These are phyloP conservation scores for Neurospora sp. DNA, from an alignment of 495 filamentous ascomycete genomes.

Conservation along the genomic window DNA sequence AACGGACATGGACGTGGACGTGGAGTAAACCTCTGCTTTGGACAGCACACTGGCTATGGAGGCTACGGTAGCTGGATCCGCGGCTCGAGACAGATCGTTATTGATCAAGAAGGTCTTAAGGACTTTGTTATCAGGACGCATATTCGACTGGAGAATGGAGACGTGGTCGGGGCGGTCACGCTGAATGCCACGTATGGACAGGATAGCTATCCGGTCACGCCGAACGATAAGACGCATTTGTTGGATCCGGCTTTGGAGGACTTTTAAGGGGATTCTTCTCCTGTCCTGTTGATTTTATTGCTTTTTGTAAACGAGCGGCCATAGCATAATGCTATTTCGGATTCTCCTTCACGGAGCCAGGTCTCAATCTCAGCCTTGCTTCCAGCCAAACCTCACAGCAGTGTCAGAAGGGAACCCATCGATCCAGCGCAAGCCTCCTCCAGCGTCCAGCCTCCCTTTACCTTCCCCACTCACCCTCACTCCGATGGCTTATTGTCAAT, in stretches of 20 bases:
- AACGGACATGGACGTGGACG: not conserved
- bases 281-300: not conserved
- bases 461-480: not conserved
- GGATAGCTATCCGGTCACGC: slow-evolving; percentile 44
- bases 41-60: slow-evolving; percentile 61
- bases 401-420: not conserved
- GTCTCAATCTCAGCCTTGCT: not conserved
- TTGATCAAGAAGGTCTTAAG: slow-evolving; percentile 27
- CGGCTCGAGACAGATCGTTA: slow-evolving; percentile 47
- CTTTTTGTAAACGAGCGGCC: not conserved
- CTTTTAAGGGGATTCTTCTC: not conserved
- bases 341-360: not conserved
- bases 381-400: not conserved
- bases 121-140: slow-evolving; percentile 48
- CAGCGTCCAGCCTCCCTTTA: not conserved
- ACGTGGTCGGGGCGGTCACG: slow-evolving; percentile 44
- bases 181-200: slow-evolving; percentile 60
- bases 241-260: not conserved
- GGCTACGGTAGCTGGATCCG: slow-evolving; percentile 58
- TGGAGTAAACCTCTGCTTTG: slow-evolving; percentile 49
- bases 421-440: not conserved
- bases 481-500: slow-evolving; percentile 5
- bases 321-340: not conserved
- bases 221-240: slow-evolving; percentile 23
- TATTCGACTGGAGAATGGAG: slow-evolving; percentile 54